Conservation (phyloP, 139 green algal species). For the Chlamydomonas sp. region DNA sequence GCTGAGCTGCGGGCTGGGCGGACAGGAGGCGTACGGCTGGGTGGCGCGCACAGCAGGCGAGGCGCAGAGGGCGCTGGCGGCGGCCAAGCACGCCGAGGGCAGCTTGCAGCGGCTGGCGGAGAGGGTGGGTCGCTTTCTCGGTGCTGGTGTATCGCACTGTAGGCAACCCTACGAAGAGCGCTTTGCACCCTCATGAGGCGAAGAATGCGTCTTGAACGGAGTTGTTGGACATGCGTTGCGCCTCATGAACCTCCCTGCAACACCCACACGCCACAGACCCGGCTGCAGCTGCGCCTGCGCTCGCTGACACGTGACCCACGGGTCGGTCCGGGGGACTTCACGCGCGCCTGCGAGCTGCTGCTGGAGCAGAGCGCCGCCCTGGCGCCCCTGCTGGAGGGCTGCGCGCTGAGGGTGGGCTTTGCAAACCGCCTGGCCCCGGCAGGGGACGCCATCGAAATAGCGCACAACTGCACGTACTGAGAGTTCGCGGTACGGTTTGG, state of each 20-base stretch:
- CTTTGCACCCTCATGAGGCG: background rate
- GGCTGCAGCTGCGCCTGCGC: constrained; percentile 41
- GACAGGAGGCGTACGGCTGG: background rate
- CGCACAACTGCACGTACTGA: constrained; percentile 59
- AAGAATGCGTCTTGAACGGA: background rate
- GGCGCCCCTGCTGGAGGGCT: constrained; percentile 61
- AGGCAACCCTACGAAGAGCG: too few species aligned
- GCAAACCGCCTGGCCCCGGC: constrained; percentile 56
- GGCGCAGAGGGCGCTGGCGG: background rate
- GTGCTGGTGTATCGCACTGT: background rate
- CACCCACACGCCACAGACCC: background rate
- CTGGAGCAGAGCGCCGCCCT: constrained; percentile 55
- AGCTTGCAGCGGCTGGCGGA: background rate
- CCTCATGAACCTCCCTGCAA: background rate
- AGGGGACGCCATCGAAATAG: constrained; percentile 63
- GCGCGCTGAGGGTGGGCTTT: constrained; percentile 54
- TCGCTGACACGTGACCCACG: constrained; percentile 51
- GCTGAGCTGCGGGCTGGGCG: background rate
- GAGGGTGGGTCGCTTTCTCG: background rate
- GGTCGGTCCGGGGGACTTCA: constrained; percentile 45
- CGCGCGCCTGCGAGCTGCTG: constrained; percentile 51
- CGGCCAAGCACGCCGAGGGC: background rate
- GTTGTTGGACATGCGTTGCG: background rate
- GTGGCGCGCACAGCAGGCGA: background rate
- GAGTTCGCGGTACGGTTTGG: background rate